Evolutionary conservation across 805 yeast species (phyloP), one percentile per base, ranked within the genome.

Genomic region (Yarrowia sp.): DNA sequence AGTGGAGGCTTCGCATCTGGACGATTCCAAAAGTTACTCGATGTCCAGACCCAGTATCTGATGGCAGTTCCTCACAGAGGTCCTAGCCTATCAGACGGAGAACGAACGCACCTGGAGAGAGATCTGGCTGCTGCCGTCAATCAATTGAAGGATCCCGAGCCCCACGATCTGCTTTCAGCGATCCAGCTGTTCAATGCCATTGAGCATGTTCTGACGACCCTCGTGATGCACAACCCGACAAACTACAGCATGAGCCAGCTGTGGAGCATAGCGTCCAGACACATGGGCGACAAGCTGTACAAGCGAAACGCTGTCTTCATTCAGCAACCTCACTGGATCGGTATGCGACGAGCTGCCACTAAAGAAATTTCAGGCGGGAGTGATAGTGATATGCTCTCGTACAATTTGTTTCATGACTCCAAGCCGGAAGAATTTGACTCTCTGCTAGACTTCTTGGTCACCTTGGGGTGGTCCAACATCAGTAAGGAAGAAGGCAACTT

Each of bases 221-320:
- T 51, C 16, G 58, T 51, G 32, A 51, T 51, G 58, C 32, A 51
- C 16, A 24, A 24, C 16, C 58, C 41, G n/a, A 3, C 32, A 2
- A 31, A 24, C 16, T 51, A 51, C 22, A 51, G 58, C 8, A 35
- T 51, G 25, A 51, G 58, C 13, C 58, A 51, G 8, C 42, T 51
- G 6, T 51, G 58, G 58, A 42, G 41, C 2, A 51, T 51, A 1
- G 22, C 42, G 6, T 51, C 58, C 14, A 51, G 22, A 16, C 12
- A 51, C 13, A 31, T 51, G 42, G 58, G 58, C 2, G 8, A 8
- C 1, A 35, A 12, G 16, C 18, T 51, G 22, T 51, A 35, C 24
- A n/a, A 24, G 3, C 3, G 14, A 12, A 51, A 35, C 12, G 7
- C 35, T 6, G 31, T 22, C 8, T 35, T 51, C 8, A 18, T 42